Conservation (phyloP, 2,329 filamentous ascomycete species). For the Talaromyces atroroseus region DNA sequence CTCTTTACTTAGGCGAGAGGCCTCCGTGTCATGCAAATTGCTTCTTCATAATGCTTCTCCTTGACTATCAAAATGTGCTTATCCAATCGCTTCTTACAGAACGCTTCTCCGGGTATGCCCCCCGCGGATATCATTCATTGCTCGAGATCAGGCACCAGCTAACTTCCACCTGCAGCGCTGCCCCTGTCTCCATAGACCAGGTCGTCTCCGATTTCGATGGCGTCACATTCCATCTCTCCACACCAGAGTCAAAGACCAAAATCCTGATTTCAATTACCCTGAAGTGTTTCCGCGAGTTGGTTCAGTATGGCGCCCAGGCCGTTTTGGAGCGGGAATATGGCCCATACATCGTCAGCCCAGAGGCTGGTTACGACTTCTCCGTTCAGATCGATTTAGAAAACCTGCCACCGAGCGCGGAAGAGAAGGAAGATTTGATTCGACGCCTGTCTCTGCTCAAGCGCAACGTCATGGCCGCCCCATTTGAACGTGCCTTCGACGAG, state of each 20-base stretch:
- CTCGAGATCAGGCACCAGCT: slow-evolving; percentile 31
- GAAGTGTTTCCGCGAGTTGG: slow-evolving; percentile 87
- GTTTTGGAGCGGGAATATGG: slow-evolving; percentile 94
- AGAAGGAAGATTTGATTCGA: slow-evolving; percentile 76
- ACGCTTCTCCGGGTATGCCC: slow-evolving; percentile 73
- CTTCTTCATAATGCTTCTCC: slow-evolving; percentile 64
- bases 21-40: slow-evolving; percentile 15
- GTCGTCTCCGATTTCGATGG: slow-evolving; percentile 98
- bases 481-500: slow-evolving; percentile 94
- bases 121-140: slow-evolving; percentile 20
- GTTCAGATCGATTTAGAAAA: slow-evolving; percentile 83
- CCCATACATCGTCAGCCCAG: slow-evolving; percentile 77
- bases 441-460: slow-evolving; percentile 90
- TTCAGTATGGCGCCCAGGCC: slow-evolving; percentile 86
- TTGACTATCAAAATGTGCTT: slow-evolving; percentile 98
- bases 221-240: slow-evolving; percentile 97
- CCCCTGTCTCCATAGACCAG: slow-evolving; percentile 89
- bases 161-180: slow-evolving; percentile 55
- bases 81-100: slow-evolving; percentile 95
- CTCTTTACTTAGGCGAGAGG: background rate
- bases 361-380: slow-evolving; percentile 94
- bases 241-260: slow-evolving; percentile 85
- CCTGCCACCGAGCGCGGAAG: slow-evolving; percentile 77
- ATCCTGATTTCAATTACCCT: slow-evolving; percentile 93
- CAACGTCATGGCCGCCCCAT: slow-evolving; percentile 97